Evolutionary conservation across 805 yeast species (phyloP), one percentile per base, ranked within the genome.

Genomic region (Yamadazyma nakazawae): DNA sequence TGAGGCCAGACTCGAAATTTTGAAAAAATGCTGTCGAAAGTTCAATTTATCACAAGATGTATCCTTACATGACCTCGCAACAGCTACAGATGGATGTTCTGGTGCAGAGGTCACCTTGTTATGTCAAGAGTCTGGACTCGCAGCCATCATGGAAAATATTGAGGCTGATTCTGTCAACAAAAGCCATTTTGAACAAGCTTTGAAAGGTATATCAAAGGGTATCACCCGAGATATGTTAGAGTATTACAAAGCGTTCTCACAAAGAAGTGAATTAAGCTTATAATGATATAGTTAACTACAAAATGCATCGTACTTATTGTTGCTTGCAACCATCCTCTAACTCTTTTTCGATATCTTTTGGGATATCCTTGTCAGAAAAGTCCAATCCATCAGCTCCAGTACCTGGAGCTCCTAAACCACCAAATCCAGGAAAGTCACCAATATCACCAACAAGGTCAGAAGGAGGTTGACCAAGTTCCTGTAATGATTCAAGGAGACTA

Each of bases 41-140:
- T 92, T 94, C 78, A 63, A 79, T 9, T 56, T 86, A 13, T 70
- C 51, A 1, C 46, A 56, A 2, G 66, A 70, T 0, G 79, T 78
- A 2, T 77, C 77, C 18, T 62, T 88, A 19, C 68, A 69, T 0
- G 66, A 62, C 9, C 66, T 88, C 10, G 90, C 96, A 0, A 63
- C 56, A 1, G 57, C 67, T 5, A 87, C 97, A 0, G 92, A 85
- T 0, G 98, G 99, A 0, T 90, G 96, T 59, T 90, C 97, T 0
- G 99, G 99, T 32, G 97, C 98, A 0, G 99, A 94, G 64, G 88
- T 94, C 34, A 96, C 91, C 0, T 74, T 90, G 17, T 63, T 92
- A 17, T 88, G 97, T 57, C 98, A 91, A 63, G 97, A 92, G 64
- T 97, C 98, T 0, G 99, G 99, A 2, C 68, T 94, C 11, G 80